Percentiles rank a stretch among this genome's conserved stretches.
Evolutionary conservation across 2,329 filamentous ascomycete species (phyloP).

Genomic region (Pestalotiopsis sp.): DNA sequence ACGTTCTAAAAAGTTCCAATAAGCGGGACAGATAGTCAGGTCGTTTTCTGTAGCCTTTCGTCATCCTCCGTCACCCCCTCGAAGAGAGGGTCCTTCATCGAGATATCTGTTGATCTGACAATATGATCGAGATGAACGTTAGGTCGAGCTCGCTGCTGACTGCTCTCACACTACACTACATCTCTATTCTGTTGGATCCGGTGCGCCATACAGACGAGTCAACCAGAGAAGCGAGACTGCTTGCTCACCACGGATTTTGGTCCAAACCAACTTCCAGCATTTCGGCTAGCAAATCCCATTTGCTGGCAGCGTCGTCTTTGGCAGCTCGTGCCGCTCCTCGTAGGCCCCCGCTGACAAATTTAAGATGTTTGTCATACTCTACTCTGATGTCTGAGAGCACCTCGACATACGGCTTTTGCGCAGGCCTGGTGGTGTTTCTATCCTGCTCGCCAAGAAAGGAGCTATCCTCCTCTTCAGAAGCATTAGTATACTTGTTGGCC

Average conservation of each 20-base stretch:
- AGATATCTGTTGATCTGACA: background rate
- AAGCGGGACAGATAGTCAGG: background rate
- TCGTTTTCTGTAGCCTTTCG: background rate
- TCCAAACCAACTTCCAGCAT: slow-evolving; percentile 64
- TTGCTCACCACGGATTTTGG: slow-evolving; percentile 3
- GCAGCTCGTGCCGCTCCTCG: slow-evolving; percentile 76
- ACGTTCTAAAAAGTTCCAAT: background rate
- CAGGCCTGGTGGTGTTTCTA: slow-evolving; percentile 32
- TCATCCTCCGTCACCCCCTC: background rate
- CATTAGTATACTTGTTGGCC: slow-evolving; percentile 25
- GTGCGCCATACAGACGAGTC: background rate
- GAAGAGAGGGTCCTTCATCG: background rate
- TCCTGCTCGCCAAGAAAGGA: slow-evolving; percentile 34
- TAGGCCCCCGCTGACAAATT: slow-evolving; percentile 74
- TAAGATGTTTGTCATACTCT: slow-evolving; percentile 67
- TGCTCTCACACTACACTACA: background rate
- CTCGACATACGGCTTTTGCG: slow-evolving; percentile 49
- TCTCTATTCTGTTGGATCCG: background rate
- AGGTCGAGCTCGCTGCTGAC: background rate
- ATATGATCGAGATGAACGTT: background rate
- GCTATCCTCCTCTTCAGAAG: slow-evolving; percentile 34
- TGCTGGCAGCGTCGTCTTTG: slow-evolving; percentile 58
- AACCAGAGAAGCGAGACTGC: background rate
- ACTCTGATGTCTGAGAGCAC: slow-evolving; percentile 58
- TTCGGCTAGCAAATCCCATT: slow-evolving; percentile 83